Conservation (phyloP, 2,329 filamentous ascomycete species). For the Rutstroemia sp. region DNA sequence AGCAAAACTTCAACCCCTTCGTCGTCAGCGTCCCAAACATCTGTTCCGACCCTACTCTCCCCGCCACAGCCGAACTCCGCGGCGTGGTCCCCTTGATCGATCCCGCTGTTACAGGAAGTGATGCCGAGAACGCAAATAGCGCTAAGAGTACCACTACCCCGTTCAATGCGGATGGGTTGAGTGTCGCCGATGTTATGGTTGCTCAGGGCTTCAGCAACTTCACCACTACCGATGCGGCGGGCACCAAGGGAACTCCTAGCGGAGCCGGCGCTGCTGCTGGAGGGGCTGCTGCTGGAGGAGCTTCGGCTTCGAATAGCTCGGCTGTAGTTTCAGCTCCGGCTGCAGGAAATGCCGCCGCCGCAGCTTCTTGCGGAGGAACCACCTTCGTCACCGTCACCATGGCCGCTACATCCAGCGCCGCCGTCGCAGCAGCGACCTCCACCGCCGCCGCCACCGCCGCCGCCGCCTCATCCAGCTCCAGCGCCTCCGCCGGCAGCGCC, state of each 20-base stretch:
- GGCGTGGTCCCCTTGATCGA: constrained; percentile 63
- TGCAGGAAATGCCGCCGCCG: neutral
- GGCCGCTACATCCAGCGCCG: neutral
- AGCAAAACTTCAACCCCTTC: constrained; percentile 69
- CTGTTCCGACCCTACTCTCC: constrained; percentile 56
- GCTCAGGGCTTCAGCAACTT: constrained; percentile 59
- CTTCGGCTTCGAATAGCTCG: constrained; percentile 9
- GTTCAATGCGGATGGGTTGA: constrained; percentile 53
- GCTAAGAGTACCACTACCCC: constrained; percentile 43
- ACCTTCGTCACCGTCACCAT: constrained; percentile 15
- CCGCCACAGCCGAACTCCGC: constrained; percentile 51
- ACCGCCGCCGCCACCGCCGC: neutral
- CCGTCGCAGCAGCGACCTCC: neutral
- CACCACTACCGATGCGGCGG: constrained; percentile 34
- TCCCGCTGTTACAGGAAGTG: constrained; percentile 51
- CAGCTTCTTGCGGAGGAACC: constrained; percentile 13
- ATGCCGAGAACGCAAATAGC: constrained; percentile 53
- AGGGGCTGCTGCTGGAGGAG: constrained; percentile 1
- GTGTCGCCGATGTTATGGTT: constrained; percentile 55
- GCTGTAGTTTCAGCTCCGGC: constrained; percentile 10
- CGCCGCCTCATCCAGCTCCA: neutral
- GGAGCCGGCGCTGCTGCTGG: neutral
- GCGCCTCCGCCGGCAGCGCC: constrained; percentile 5
- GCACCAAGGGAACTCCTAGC: constrained; percentile 29
- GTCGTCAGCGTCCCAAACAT: constrained; percentile 51